These are phyloP conservation scores for Zoysia pacifica DNA, from an alignment of 176 grass and related monocot species.

Conservation along the genomic window DNA sequence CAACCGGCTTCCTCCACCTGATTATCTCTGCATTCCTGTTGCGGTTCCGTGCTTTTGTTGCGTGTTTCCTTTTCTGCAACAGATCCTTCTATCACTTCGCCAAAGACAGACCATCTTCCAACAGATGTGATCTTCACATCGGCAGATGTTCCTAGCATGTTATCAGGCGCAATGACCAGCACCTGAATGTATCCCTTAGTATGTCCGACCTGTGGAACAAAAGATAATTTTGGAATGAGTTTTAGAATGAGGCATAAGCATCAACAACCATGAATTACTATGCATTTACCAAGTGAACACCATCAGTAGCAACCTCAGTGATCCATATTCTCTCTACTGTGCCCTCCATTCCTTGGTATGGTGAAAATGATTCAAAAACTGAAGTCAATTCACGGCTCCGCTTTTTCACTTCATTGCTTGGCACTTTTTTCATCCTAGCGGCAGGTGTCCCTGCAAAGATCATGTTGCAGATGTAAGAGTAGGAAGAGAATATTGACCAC, in stretches of 20 bases:
- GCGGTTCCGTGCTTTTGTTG: conserved; percentile 16
- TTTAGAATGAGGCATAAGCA: not conserved
- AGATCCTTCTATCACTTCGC: conserved; percentile 61
- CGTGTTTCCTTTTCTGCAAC: conserved; percentile 32
- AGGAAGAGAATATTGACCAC: not conserved
- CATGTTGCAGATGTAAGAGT: not conserved
- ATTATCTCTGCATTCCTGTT: conserved; percentile 8
- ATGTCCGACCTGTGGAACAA: conserved; percentile 72
- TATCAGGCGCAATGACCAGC: conserved; percentile 82
- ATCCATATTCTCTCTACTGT: conserved; percentile 80
- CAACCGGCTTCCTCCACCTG: conserved; percentile 41
- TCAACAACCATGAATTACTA: not conserved
- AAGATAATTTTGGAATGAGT: conserved; percentile 25
- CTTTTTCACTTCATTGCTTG: conserved; percentile 81
- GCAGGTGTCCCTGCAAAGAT: conserved; percentile 83
- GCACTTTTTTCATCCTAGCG: conserved; percentile 93
- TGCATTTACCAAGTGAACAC: conserved; percentile 73
- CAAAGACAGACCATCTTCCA: conserved; percentile 91
- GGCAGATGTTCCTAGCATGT: conserved; percentile 68
- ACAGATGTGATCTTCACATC: conserved; percentile 81
- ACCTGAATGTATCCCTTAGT: conserved; percentile 94
- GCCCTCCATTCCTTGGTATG: conserved; percentile 87
- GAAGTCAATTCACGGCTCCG: conserved; percentile 82
- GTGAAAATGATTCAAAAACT: conserved; percentile 89
- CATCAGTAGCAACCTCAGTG: conserved; percentile 83